These are phyloP conservation scores for Saussurea involucrata DNA, from an alignment of 129 eudicot genomes.

Conservation along the genomic window DNA sequence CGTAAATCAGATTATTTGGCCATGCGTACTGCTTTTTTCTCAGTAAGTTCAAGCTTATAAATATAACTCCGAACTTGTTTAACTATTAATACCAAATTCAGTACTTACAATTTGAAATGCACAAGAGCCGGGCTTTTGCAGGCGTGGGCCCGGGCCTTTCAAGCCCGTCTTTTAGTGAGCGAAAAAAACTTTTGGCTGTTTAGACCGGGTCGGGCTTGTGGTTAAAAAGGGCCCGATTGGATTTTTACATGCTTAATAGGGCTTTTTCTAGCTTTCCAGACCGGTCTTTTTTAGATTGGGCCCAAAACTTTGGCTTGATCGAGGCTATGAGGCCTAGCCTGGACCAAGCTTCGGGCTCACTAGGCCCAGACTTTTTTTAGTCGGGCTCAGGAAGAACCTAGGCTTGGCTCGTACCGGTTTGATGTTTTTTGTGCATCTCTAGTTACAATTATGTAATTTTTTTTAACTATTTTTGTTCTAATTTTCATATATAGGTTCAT, in stretches of 20 bases:
- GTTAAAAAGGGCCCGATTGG: background rate
- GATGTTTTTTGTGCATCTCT: background rate
- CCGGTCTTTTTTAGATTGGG: background rate
- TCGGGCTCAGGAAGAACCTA: no score
- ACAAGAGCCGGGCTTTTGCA: background rate
- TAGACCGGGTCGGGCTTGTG: background rate
- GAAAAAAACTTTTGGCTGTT: background rate
- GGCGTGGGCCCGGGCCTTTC: background rate
- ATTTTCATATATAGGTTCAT: slow-evolving; percentile 47
- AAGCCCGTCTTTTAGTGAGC: background rate
- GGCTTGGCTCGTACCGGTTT: background rate
- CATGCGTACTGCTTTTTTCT: slow-evolving; percentile 70
- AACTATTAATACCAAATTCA: background rate
- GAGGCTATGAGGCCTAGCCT: background rate
- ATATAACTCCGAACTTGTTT: background rate
- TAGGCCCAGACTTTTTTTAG: background rate
- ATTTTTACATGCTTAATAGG: no score
- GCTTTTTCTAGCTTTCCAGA: no score
- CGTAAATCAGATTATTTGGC: slow-evolving; percentile 70
- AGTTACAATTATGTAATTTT: background rate
- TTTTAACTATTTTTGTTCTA: background rate
- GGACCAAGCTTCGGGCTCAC: background rate
- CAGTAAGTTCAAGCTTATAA: slow-evolving; percentile 34
- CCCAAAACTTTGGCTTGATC: background rate
- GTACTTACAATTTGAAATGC: background rate